phyloP scores from a whole-genome alignment of 306 rosid species.

The Trichosanthes cucumerina region DNA sequence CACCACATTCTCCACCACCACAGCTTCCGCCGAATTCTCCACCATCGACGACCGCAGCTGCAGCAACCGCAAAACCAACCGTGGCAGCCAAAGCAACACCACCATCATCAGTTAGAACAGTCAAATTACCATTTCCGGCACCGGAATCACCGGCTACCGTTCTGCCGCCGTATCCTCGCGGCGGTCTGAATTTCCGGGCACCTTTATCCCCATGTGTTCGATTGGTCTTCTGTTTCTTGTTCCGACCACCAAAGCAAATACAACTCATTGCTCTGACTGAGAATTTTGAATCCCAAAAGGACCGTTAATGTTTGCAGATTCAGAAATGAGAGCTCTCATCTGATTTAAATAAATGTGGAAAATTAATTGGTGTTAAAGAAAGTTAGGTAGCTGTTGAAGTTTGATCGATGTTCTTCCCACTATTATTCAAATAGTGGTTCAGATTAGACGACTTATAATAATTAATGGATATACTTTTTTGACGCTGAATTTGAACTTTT shows the following conservation, averaged over 20 bases:
- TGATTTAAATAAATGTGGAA: background rate
- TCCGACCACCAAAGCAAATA: background rate
- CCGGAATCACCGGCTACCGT: background rate
- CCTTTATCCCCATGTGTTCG: background rate
- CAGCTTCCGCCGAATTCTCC: background rate
- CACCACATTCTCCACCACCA: background rate
- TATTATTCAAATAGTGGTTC: background rate
- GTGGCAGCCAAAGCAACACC: background rate
- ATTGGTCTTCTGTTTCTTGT: background rate
- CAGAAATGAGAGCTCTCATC: background rate
- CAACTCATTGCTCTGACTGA: background rate
- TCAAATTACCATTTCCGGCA: background rate
- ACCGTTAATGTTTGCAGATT: background rate
- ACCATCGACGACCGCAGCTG: background rate
- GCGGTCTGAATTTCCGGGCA: background rate
- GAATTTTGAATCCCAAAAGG: background rate
- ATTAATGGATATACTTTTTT: background rate
- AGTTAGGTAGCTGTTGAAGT: background rate
- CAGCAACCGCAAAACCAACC: background rate
- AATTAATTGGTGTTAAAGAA: background rate
- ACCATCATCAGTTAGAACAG: conserved; percentile 7
- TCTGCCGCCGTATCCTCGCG: background rate
- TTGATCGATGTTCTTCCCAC: background rate
- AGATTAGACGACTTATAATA: background rate
- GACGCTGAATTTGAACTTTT: background rate